phyloP scores from a whole-genome alignment of 306 rosid species.

The Rosa persica region DNA sequence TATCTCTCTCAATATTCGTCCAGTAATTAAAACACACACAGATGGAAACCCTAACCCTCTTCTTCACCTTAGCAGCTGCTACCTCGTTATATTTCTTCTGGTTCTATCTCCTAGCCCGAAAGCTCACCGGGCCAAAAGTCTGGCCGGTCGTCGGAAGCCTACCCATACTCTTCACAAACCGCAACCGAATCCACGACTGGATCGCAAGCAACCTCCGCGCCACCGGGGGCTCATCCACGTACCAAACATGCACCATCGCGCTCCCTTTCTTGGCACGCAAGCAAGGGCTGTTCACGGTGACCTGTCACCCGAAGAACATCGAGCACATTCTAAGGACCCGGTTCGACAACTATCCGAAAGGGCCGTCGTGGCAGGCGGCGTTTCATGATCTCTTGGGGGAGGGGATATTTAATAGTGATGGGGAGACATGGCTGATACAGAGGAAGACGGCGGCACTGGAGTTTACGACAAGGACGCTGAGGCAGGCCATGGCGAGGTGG shows the following conservation, averaged over 20 bases:
- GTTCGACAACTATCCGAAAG: constrained; percentile 87
- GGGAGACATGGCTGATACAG: constrained; percentile 88
- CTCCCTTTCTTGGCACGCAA: constrained; percentile 67
- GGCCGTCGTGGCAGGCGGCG: constrained; percentile 82
- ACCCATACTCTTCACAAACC: constrained; percentile 57
- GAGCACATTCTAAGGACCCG: constrained; percentile 78
- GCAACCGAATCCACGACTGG: constrained; percentile 77
- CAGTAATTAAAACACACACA: not conserved
- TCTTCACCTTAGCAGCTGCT: constrained; percentile 36
- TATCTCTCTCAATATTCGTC: not conserved
- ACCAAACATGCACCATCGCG: constrained; percentile 75
- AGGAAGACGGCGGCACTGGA: constrained; percentile 96
- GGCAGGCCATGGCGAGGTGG: constrained; percentile 96
- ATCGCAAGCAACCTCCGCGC: constrained; percentile 55
- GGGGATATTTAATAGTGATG: constrained; percentile 92
- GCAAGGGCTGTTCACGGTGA: constrained; percentile 71
- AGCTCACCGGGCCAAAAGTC: constrained; percentile 66
- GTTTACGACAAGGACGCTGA: constrained; percentile 81
- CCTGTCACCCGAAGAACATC: constrained; percentile 74
- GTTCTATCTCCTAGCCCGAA: constrained; percentile 54
- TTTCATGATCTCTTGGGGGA: constrained; percentile 87
- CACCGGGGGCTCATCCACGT: constrained; percentile 56
- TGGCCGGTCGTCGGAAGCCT: constrained; percentile 83
- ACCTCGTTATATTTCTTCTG: constrained; percentile 51
- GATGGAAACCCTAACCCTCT: constrained; percentile 48